phyloP scores from a whole-genome alignment of 176 grass and related monocot genomes.

The Hordeum marinum region DNA sequence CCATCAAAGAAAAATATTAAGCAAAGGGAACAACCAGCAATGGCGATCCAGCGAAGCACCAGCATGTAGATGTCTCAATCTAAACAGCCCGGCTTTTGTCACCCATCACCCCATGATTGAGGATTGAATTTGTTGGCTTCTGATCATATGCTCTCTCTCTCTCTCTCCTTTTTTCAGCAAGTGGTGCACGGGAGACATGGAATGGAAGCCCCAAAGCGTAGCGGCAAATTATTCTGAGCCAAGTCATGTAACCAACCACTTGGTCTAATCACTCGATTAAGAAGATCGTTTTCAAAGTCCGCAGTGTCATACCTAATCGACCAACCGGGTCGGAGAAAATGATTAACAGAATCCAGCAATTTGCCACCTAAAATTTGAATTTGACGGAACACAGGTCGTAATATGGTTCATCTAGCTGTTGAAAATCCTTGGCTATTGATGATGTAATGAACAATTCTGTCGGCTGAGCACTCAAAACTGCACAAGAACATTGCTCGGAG shows the following conservation, averaged over 20 bases:
- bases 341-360: slow-evolving; percentile 14
- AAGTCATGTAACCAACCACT: slow-evolving; percentile 32
- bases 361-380: neutral
- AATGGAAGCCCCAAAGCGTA: neutral
- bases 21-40: slow-evolving; percentile 18
- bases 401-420: neutral
- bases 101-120: slow-evolving; percentile 49
- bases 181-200: slow-evolving; percentile 5
- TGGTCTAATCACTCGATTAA: neutral
- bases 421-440: neutral
- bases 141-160: neutral
- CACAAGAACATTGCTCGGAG: slow-evolving; percentile 48
- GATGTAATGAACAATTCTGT: slow-evolving; percentile 1
- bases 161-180: neutral
- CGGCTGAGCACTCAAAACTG: slow-evolving; percentile 40
- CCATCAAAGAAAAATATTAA: neutral
- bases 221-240: neutral
- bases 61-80: slow-evolving; percentile 46
- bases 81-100: slow-evolving; percentile 30
- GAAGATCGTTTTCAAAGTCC: slow-evolving; percentile 5
- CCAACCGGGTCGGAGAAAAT: neutral
- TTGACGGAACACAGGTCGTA: neutral
- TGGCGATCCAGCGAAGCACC: slow-evolving; percentile 23
- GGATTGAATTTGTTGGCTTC: slow-evolving; percentile 20
- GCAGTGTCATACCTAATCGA: slow-evolving; percentile 9